Base-by-base conservation (phyloP, 164 flowering plant species). In the Vitis cinerea region DNA sequence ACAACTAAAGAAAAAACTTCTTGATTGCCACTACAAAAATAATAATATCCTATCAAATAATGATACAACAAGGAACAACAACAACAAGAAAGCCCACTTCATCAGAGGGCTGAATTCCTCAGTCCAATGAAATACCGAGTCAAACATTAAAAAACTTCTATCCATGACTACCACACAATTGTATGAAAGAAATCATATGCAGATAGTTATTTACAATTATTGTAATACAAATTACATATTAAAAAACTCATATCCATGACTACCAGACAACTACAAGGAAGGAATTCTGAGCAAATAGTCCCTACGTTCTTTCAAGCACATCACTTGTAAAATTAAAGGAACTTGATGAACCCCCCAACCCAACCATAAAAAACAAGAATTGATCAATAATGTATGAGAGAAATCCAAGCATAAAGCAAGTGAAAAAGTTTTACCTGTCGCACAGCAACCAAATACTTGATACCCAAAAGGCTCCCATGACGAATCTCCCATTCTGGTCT, bases 401-500 rank as follows among this genome's bases (percentile, higher is more conserved):
- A 37, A 37, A 37, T 37, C 44, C 2, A 37, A 47, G 6, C 16
- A 57, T 61, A 27, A 27, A 1, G 47, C 31, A 53, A 13, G 19
- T 13, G 29, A 23, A 50, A 64, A 75, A 71, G 13, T 61, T 31
- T 17, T 70, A 94, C 98, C 97, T 81, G 85, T 62, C 99, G 80
- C 50, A 96, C 99, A 61, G 99, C 99, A 76, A 96, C 94, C 81
- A 96, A 69, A 72, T 96, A 96, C 79, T 96, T 96, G 72, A 96
- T 89, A 53, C 99, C 99, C 83, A 93, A 78, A 70, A 96, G 94
- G 76, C 99, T 93, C 50, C 99, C 97, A 77, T 96, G 99, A 59
- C 99, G 97, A 82, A 96, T 90, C 81, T 96, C 99, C 99, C 99
- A 96, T 75, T 96, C 99, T 68, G 96, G 88, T 69, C 98, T 86